Percentiles rank a stretch among this genome's conserved stretches.
These are phyloP conservation scores for Cyberlindnera subsufficiens DNA, from an alignment of 805 yeast species.

Conservation along the genomic window DNA sequence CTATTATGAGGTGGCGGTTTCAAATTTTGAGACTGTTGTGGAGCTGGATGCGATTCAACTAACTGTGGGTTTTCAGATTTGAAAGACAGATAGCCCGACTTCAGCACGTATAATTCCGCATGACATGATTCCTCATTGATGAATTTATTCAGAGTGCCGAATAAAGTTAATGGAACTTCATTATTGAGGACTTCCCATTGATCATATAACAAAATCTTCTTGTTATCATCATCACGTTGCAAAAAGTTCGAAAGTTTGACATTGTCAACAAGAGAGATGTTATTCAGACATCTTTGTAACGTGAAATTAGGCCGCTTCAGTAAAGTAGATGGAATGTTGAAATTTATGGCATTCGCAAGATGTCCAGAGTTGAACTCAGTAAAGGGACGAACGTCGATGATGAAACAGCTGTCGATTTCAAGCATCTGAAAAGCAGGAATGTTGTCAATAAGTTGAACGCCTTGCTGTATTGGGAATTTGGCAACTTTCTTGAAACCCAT, in stretches of 20 bases:
- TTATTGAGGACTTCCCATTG: conserved; percentile 13
- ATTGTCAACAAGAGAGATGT: conserved; percentile 51
- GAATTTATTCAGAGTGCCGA: conserved; percentile 45
- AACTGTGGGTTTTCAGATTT: conserved; percentile 21
- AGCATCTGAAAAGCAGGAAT: conserved; percentile 6
- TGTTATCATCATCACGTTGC: conserved; percentile 5
- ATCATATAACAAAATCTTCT: conserved; percentile 18
- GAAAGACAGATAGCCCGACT: conserved; percentile 37
- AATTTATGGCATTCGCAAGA: conserved; percentile 56
- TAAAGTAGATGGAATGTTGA: conserved; percentile 87
- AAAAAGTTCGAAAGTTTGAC: conserved; percentile 33
- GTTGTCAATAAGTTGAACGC: conserved; percentile 8
- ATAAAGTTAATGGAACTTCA: conserved; percentile 33
- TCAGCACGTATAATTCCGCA: conserved; percentile 36
- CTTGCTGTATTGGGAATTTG: conserved; percentile 12
- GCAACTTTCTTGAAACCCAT: conserved; percentile 9
- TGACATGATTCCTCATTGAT: conserved; percentile 31
- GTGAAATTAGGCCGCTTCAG: conserved; percentile 71
- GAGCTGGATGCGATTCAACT: conserved; percentile 12
- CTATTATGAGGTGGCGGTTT: conserved; percentile 13
- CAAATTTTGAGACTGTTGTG: not conserved
- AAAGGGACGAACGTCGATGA: conserved; percentile 78
- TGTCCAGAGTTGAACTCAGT: conserved; percentile 62
- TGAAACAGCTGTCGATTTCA: conserved; percentile 26
- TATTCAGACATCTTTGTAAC: conserved; percentile 53